These are phyloP conservation scores for Claviceps sp. DNA, from an alignment of 2,329 filamentous ascomycete genomes.

Conservation along the genomic window DNA sequence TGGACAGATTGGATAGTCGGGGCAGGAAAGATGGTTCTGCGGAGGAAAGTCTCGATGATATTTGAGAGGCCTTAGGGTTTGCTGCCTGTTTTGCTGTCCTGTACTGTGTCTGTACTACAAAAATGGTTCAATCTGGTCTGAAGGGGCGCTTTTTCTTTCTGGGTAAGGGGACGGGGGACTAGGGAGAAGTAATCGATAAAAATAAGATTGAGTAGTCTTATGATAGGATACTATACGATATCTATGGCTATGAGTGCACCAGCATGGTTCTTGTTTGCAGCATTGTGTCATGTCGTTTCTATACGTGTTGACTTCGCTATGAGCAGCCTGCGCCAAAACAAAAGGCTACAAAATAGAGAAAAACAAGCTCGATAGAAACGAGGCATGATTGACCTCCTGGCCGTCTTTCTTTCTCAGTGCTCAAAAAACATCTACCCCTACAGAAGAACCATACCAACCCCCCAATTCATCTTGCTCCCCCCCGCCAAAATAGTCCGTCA, in stretches of 20 bases:
- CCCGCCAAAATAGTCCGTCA: constrained; percentile 63
- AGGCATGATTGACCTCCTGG: too few relatives aligned
- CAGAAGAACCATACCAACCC: constrained; percentile 70
- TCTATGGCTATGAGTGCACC: background rate
- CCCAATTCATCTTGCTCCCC: constrained; percentile 51
- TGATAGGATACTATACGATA: constrained; percentile 10
- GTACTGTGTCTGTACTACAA: background rate
- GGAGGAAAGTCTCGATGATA: constrained; percentile 48
- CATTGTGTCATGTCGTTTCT: background rate
- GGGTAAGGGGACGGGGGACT: background rate
- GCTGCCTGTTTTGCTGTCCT: background rate
- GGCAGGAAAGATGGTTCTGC: constrained; percentile 34
- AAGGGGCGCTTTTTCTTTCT: constrained; percentile 2
- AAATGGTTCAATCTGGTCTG: background rate
- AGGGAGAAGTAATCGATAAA: background rate
- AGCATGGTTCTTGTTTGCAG: background rate
- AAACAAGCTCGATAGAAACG: background rate
- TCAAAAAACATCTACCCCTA: constrained; percentile 56
- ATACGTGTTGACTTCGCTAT: background rate
- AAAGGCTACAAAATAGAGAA: background rate
- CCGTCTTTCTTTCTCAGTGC: background rate
- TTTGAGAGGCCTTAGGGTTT: constrained; percentile 20
- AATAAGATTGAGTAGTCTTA: background rate
- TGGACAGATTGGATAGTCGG: constrained; percentile 47
- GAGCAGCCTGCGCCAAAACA: background rate